These are phyloP conservation scores for Debaryomyces nepalensis DNA, from an alignment of 1,139 yeast species.

Conservation along the genomic window DNA sequence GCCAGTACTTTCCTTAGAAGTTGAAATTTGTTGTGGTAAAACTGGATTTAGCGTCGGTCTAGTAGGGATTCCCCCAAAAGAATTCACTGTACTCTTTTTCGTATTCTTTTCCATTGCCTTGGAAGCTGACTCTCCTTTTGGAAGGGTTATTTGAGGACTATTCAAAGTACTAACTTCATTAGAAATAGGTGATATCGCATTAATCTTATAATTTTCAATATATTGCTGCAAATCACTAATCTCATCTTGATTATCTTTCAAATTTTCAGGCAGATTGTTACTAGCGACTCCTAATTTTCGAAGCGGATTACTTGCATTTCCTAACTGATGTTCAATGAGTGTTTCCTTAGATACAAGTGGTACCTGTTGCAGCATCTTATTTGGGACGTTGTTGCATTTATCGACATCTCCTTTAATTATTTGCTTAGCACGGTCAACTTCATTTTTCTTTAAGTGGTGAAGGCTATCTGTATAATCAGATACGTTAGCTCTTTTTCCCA, in stretches of 20 bases:
- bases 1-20: no score
- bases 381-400: no score
- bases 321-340: no score
- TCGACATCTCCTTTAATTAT: no score
- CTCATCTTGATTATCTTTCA: slow-evolving; percentile 12
- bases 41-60: slow-evolving; percentile 3
- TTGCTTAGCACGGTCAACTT: no score
- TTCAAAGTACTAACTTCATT: slow-evolving; percentile 13
- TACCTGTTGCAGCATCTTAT: no score
- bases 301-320: not conserved
- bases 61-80: not conserved
- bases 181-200: slow-evolving; percentile 23
- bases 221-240: slow-evolving; percentile 6
- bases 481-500: no score
- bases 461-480: no score
- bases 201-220: slow-evolving; percentile 15
- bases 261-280: not conserved
- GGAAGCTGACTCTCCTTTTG: not conserved
- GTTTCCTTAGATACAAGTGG: no score
- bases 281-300: not conserved
- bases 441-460: no score
- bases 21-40: no score
- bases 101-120: not conserved
- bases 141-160: not conserved
- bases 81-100: not conserved